phyloP scores from a whole-genome alignment of 768 basidiomycete genomes.

The Auriculariales sp. region DNA sequence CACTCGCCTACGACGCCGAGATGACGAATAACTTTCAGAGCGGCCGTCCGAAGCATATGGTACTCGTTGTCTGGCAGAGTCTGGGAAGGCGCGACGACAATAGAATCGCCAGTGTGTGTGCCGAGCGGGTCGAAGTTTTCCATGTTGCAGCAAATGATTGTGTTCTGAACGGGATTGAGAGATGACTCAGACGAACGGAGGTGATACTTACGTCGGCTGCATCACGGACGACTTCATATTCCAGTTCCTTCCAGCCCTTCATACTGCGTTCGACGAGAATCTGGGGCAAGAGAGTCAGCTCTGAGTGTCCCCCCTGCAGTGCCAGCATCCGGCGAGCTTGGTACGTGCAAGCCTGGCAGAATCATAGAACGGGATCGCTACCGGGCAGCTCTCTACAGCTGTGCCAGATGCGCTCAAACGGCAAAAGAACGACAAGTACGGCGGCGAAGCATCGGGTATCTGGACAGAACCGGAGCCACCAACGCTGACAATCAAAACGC shows the following conservation, averaged over 20 bases:
- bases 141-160: conserved; percentile 99
- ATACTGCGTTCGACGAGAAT: conserved; percentile 94
- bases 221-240: conserved; percentile 98
- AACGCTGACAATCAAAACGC: too few species aligned
- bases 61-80: conserved; percentile 96
- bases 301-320: too few species aligned
- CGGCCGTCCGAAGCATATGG: conserved; percentile 96
- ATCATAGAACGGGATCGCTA: too few species aligned
- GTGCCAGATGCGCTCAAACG: too few species aligned
- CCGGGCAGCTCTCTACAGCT: too few species aligned
- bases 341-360: too few species aligned
- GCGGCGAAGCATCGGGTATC: too few species aligned
- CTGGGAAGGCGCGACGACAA: conserved; percentile 97
- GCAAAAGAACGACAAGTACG: too few species aligned
- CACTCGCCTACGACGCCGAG: conserved; percentile 89
- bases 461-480: too few species aligned
- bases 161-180: conserved; percentile 44
- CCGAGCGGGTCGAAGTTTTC: conserved; percentile 99
- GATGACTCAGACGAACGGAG: conserved; percentile 3
- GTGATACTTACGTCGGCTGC: conserved; percentile 70
- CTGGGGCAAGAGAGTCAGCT: too few species aligned
- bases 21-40: conserved; percentile 88
- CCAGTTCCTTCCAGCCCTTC: conserved; percentile 99
- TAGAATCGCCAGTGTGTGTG: conserved; percentile 97
- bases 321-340: too few species aligned